phyloP scores from a whole-genome alignment of 176 grass and related monocot species.

The Raddia guianensis region DNA sequence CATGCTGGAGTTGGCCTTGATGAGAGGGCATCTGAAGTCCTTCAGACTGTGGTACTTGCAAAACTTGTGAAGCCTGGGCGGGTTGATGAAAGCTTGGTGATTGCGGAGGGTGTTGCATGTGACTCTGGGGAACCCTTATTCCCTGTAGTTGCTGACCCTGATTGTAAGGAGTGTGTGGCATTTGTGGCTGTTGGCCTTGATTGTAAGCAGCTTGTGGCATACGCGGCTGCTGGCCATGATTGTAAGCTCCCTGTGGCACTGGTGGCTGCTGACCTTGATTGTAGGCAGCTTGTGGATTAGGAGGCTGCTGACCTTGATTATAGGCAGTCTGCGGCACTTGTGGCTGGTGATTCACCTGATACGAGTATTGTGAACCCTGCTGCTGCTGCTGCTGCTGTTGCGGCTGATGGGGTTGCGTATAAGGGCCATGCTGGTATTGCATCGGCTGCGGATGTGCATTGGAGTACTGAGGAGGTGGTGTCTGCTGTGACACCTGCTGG shows the following conservation, averaged over 20 bases:
- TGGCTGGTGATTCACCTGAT: constrained; percentile 57
- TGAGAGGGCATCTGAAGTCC: constrained; percentile 51
- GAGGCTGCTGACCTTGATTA: constrained; percentile 48
- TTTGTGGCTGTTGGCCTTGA: constrained; percentile 56
- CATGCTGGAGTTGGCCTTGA: constrained; percentile 51
- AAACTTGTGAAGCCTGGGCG: constrained; percentile 35
- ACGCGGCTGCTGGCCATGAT: constrained; percentile 34
- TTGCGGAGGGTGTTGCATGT: constrained; percentile 55
- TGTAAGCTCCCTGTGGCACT: constrained; percentile 22
- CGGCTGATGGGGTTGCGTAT: constrained; percentile 45
- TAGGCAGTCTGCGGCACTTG: constrained; percentile 35
- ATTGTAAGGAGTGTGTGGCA: constrained; percentile 47
- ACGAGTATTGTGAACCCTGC: constrained; percentile 59
- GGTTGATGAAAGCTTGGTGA: constrained; percentile 45
- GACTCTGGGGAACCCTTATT: constrained; percentile 50
- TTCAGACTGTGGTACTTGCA: constrained; percentile 49
- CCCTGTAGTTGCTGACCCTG: constrained; percentile 49
- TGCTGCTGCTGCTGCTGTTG: constrained; percentile 55
- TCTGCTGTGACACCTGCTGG: constrained; percentile 56
- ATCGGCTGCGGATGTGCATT: constrained; percentile 27
- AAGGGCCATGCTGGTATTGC: constrained; percentile 67
- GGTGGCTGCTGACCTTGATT: constrained; percentile 43
- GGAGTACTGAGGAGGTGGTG: constrained; percentile 41
- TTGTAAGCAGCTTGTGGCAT: constrained; percentile 41
- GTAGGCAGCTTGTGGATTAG: constrained; percentile 32